phyloP scores from a whole-genome alignment of 805 yeast species.

The Jamesozyma lodderae region DNA sequence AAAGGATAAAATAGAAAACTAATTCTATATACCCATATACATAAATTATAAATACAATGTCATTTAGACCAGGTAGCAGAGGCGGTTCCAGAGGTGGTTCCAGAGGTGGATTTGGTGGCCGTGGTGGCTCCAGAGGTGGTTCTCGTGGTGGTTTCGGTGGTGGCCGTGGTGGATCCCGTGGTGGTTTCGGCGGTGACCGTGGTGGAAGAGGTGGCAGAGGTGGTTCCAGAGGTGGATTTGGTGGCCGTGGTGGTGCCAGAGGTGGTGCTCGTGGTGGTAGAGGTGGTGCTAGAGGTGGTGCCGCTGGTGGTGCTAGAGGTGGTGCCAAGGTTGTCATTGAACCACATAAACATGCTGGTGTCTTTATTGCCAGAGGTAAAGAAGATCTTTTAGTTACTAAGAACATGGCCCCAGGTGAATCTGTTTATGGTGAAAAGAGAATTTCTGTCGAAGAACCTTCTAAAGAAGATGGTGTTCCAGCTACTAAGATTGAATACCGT shows the following conservation, averaged over 20 bases:
- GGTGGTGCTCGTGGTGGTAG: constrained; percentile 39
- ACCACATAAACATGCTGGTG: constrained; percentile 99
- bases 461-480: constrained; percentile 75
- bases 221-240: constrained; percentile 37
- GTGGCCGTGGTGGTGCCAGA: constrained; percentile 44
- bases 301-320: constrained; percentile 73
- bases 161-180: constrained; percentile 34
- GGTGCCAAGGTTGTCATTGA: constrained; percentile 96
- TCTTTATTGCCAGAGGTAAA: constrained; percentile 98
- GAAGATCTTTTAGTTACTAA: constrained; percentile 96
- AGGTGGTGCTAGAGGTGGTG: constrained; percentile 57
- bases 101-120: constrained; percentile 30
- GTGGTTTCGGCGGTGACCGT: constrained; percentile 40
- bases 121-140: constrained; percentile 41
- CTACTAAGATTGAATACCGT: constrained; percentile 96
- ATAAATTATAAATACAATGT: constrained; percentile 39
- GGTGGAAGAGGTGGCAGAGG: constrained; percentile 22
- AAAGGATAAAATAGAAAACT: background rate
- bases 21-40: background rate
- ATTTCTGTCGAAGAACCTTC: constrained; percentile 88
- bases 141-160: constrained; percentile 7
- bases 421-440: constrained; percentile 98
- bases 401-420: constrained; percentile 96
- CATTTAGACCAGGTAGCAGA: constrained; percentile 54
- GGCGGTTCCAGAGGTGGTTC: constrained; percentile 19